Conservation (phyloP, 495 filamentous ascomycete genomes). For the Chaetomium fimeti region DNA sequence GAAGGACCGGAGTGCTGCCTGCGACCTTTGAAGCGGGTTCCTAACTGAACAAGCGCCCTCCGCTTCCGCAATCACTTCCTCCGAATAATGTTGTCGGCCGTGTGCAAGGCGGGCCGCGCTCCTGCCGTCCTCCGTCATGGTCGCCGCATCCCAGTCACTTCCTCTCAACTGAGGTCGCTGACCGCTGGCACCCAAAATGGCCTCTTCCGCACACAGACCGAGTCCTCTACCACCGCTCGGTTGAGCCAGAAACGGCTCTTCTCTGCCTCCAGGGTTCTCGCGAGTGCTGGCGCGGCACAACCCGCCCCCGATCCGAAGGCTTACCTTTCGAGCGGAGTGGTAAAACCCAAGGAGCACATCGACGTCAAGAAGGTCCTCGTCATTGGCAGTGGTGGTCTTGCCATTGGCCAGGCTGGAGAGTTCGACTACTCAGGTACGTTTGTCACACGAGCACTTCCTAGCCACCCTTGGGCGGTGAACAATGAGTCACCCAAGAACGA, state of each 20-base stretch:
- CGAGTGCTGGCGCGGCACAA: conserved; percentile 45
- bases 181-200: conserved; percentile 35
- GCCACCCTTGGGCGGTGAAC: conserved; percentile 27
- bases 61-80: conserved; percentile 14
- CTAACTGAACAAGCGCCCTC: conserved; percentile 16
- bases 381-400: conserved; percentile 91
- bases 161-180: conserved; percentile 39
- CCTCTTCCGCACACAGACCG: conserved; percentile 36
- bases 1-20: conserved; percentile 23
- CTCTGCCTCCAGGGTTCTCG: conserved; percentile 37
- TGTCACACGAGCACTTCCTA: conserved; percentile 12
- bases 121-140: conserved; percentile 51
- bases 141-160: conserved; percentile 43
- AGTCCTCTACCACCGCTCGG: conserved; percentile 26
- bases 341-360: conserved; percentile 71
- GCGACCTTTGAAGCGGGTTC: conserved; percentile 17
- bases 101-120: conserved; percentile 49
- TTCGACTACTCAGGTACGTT: conserved; percentile 93
- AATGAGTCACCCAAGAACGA: conserved; percentile 36
- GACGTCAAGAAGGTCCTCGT: conserved; percentile 99
- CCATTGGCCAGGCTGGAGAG: conserved; percentile 97
- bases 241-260: conserved; percentile 44
- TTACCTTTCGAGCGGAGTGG: conserved; percentile 80
- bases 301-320: conserved; percentile 79
- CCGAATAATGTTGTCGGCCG: conserved; percentile 40